Conservation (phyloP, 371 early-diverging fungal species). For the Parasitella parasitica region DNA sequence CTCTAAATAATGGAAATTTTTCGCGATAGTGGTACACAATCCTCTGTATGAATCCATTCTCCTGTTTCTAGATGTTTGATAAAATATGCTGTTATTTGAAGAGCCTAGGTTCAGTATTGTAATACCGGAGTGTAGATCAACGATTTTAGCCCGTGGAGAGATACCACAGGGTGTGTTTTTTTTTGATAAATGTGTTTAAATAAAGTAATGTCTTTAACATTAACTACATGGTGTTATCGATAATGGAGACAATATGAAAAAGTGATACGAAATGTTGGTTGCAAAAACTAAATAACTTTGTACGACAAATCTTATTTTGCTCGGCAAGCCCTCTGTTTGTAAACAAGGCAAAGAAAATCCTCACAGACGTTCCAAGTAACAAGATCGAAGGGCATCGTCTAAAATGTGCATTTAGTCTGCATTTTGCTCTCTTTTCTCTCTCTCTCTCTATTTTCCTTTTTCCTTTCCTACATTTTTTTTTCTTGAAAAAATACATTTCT, state of each 20-base stretch:
- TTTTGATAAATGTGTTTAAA: not conserved
- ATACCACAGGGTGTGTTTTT: too few species aligned
- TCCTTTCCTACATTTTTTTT: conserved; percentile 2
- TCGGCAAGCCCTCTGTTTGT: too few species aligned
- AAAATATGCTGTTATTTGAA: not conserved
- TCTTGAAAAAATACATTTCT: not conserved
- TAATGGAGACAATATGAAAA: conserved; percentile 2
- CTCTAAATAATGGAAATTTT: conserved; percentile 11
- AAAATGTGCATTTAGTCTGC: not conserved
- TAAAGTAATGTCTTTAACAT: not conserved
- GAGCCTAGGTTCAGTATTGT: not conserved
- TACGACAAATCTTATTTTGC: not conserved
- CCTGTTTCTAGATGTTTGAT: not conserved
- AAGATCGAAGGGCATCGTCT: conserved; percentile 2
- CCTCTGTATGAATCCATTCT: not conserved
- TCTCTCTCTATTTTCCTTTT: conserved; percentile 5
- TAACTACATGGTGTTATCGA: conserved; percentile 1
- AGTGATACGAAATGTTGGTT: conserved; percentile 1
- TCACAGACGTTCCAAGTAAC: conserved; percentile 1
- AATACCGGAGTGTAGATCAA: not conserved
- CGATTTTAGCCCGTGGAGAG: too few species aligned
- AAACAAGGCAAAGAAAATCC: not conserved
- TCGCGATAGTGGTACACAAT: not conserved
- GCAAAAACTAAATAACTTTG: not conserved
- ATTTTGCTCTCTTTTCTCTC: not conserved